phyloP scores from a whole-genome alignment of 768 basidiomycete genomes.

The Brasilioporus rufonigricans region DNA sequence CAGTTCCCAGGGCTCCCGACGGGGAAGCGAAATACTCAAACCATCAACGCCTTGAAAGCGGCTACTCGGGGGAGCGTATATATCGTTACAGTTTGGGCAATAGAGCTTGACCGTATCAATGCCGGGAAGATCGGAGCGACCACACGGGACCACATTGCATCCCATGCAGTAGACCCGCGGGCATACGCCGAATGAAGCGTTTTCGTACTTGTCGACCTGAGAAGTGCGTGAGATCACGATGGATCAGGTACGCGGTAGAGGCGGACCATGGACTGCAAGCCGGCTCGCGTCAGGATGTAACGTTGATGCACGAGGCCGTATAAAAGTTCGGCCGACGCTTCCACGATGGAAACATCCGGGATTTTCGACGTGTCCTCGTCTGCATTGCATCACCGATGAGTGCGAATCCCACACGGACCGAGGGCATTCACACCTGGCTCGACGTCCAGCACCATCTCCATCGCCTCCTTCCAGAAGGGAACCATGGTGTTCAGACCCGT shows the following conservation, averaged over 20 bases:
- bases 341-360: conserved; percentile 97
- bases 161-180: conserved; percentile 93
- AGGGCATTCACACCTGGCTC: conserved; percentile 77
- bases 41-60: conserved; percentile 96
- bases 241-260: conserved; percentile 12
- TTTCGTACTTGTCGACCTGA: conserved; percentile 95
- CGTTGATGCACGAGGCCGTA: conserved; percentile 98
- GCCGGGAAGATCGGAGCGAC: conserved; percentile 92
- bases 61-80: conserved; percentile 93
- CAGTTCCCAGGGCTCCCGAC: conserved; percentile 8
- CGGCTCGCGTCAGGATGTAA: conserved; percentile 92
- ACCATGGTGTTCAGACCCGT: conserved; percentile 95
- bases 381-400: conserved; percentile 27
- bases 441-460: conserved; percentile 99
- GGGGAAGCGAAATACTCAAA: conserved; percentile 30
- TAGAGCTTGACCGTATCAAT: conserved; percentile 97
- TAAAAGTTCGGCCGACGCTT: conserved; percentile 94
- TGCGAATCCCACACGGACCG: conserved; percentile 8
- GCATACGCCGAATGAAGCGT: conserved; percentile 86
- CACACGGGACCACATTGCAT: conserved; percentile 90
- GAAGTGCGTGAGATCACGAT: conserved; percentile 13
- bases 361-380: conserved; percentile 95
- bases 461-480: conserved; percentile 99
- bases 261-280: conserved; percentile 89
- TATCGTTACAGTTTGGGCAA: conserved; percentile 97